These are phyloP conservation scores for Verticillium nubilum DNA, from an alignment of 2,329 filamentous ascomycete genomes.

Conservation along the genomic window DNA sequence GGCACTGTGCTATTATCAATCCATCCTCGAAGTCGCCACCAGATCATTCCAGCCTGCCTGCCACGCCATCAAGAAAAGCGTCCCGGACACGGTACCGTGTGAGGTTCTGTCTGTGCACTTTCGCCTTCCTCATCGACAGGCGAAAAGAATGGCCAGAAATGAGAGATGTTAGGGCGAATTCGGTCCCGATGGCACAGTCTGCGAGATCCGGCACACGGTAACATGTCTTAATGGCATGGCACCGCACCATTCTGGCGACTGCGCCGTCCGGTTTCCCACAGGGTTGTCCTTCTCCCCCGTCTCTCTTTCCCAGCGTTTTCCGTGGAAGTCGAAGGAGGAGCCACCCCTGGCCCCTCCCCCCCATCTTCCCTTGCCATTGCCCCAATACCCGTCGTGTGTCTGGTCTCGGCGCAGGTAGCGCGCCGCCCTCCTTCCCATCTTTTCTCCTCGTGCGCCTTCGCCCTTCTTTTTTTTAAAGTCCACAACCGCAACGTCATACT, in stretches of 20 bases:
- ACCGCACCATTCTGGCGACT: not conserved
- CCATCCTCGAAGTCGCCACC: not conserved
- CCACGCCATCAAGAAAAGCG: not conserved
- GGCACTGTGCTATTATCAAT: not conserved
- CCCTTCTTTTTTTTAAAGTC: conserved; percentile 13
- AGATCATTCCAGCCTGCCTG: not conserved
- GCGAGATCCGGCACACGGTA: not conserved
- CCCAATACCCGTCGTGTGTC: not conserved
- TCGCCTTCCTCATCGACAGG: not conserved
- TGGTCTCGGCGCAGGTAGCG: not conserved
- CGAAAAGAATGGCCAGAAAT: not conserved
- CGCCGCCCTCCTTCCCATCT: not conserved
- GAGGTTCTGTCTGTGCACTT: not conserved
- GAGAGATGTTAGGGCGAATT: not conserved
- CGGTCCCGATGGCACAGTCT: not conserved
- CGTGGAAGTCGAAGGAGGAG: not conserved
- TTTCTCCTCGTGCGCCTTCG: not conserved
- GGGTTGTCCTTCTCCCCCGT: not conserved
- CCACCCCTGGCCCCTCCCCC: not conserved
- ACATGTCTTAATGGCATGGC: not conserved
- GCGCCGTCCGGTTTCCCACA: not conserved
- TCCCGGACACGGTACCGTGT: conserved; percentile 1
- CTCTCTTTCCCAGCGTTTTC: not conserved
- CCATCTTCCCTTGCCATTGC: not conserved
- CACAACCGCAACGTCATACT: conserved; percentile 36